Evolutionary conservation across 1,284 basidiomycete genomes (phyloP), one percentile per base, ranked within the genome.

Genomic region (Pyrrhoderma lamaoense): DNA sequence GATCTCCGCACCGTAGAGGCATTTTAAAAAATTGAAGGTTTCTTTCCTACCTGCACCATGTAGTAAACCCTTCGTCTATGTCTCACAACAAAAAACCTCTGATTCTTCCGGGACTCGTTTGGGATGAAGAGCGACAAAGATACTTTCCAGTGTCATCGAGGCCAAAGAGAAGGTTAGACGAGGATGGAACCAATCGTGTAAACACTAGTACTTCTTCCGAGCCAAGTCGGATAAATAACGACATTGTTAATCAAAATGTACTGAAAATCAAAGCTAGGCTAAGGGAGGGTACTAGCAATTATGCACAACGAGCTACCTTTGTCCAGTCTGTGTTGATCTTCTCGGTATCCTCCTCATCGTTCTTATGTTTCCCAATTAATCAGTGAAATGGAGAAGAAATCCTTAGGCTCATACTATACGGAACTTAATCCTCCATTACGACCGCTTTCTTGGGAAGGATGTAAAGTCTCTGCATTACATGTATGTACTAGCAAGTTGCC

Each of bases 61-160:
- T 11, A 11, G 5, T 31, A 31, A 31, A 11, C 27, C 27, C 27
- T 31, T 31, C 11, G 27, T 18, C 19, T 19, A 54, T 54, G 52
- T 47, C 53, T 37, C 44, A 45, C 14, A 44, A 47, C 43, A 52
- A 51, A 44, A n/a, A n/a, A 7, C 53, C 53, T 39, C 21, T 51
- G 35, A 40, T 47, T 5, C 21, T 55, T 2, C 53, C 49, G 23
- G 53, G 53, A 21, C 35, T 51, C 22, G 51, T 51, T 22, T 55
- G 53, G 53, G 53, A 55, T 22, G 49, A 47, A 8, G 49, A 46
- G 35, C 44, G 42, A 21, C 25, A 34, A 21, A 43, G 53, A 40
- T 55, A 55, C 31, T 55, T 55, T 38, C 53, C 53, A 23, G 16
- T 47, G 14, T 39, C 53, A 16, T 55, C 49, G 2, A 51, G 38